These are phyloP conservation scores for Clavulina sp. DNA, from an alignment of 768 basidiomycete species.

Conservation along the genomic window DNA sequence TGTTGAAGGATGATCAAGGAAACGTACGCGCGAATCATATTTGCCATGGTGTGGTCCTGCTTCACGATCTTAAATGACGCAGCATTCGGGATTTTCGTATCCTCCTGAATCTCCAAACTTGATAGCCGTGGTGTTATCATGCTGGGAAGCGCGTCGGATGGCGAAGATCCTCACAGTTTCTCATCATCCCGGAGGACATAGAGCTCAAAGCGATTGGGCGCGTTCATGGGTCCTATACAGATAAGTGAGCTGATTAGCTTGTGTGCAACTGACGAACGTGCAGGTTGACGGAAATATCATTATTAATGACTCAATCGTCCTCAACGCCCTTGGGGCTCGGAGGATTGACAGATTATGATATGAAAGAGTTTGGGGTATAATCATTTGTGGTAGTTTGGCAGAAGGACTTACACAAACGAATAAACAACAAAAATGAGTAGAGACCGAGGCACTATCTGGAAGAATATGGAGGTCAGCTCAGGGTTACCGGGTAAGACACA, in stretches of 20 bases:
- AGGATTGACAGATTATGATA: conserved; percentile 38
- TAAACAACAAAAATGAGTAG: background rate
- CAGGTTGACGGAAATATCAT: conserved; percentile 5
- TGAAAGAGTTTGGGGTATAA: conserved; percentile 16
- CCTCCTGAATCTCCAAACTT: conserved; percentile 82
- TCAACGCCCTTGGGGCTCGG: conserved; percentile 18
- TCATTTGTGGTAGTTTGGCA: conserved; percentile 14
- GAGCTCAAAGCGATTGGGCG: conserved; percentile 80
- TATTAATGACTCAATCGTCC: conserved; percentile 4
- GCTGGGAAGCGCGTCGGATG: conserved; percentile 5
- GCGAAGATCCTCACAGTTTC: conserved; percentile 48
- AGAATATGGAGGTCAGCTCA: background rate
- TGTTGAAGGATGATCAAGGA: conserved; percentile 2
- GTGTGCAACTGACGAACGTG: too few relatives aligned
- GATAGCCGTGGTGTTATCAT: conserved; percentile 2
- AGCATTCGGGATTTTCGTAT: conserved; percentile 95
- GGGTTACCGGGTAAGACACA: background rate
- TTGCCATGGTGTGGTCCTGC: conserved; percentile 93
- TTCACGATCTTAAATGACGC: conserved; percentile 89
- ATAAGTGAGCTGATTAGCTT: background rate
- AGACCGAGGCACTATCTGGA: background rate
- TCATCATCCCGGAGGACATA: conserved; percentile 89
- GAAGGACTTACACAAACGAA: background rate
- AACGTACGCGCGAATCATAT: conserved; percentile 86
- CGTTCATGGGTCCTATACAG: conserved; percentile 46